Conservation (phyloP, 495 filamentous ascomycete genomes). For the Glarea lozoyensis region DNA sequence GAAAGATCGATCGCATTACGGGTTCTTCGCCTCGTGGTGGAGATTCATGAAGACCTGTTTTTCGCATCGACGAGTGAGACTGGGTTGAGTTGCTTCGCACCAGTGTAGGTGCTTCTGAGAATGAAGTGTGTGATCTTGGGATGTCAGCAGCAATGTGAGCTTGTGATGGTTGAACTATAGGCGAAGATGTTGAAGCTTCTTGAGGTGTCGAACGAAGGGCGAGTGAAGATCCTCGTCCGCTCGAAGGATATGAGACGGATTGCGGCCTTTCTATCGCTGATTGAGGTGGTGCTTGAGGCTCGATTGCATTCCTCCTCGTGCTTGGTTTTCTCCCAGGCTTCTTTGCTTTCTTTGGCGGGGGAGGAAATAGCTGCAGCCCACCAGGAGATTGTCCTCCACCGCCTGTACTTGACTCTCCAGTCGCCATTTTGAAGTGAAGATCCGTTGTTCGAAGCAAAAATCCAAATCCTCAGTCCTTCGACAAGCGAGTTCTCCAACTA, state of each 20-base stretch:
- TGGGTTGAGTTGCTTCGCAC: constrained; percentile 36
- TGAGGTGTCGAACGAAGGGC: constrained; percentile 19
- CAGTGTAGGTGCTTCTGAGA: constrained; percentile 41
- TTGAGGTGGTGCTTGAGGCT: constrained; percentile 10
- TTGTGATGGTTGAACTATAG: constrained; percentile 29
- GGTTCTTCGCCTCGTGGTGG: constrained; percentile 29
- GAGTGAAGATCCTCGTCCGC: constrained; percentile 22
- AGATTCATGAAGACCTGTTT: constrained; percentile 23
- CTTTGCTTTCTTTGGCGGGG: constrained; percentile 30
- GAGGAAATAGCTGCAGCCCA: constrained; percentile 48
- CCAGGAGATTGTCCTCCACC: constrained; percentile 19
- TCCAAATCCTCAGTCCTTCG: constrained; percentile 9
- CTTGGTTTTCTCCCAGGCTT: constrained; percentile 16
- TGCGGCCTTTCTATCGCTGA: constrained; percentile 23
- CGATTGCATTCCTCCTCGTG: constrained; percentile 10
- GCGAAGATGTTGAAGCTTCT: constrained; percentile 23
- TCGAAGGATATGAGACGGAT: constrained; percentile 30
- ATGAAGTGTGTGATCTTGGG: constrained; percentile 36
- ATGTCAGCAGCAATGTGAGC: constrained; percentile 25
- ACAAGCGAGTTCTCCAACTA: too few species aligned
- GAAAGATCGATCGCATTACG: constrained; percentile 65
- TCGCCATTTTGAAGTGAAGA: constrained; percentile 8
- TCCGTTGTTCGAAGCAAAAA: constrained; percentile 5
- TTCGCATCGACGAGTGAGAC: constrained; percentile 39
- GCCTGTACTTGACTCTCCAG: neutral